Base-by-base conservation (phyloP, 2,329 filamentous ascomycete species). In the Paraphoma chrysanthemicola region DNA sequence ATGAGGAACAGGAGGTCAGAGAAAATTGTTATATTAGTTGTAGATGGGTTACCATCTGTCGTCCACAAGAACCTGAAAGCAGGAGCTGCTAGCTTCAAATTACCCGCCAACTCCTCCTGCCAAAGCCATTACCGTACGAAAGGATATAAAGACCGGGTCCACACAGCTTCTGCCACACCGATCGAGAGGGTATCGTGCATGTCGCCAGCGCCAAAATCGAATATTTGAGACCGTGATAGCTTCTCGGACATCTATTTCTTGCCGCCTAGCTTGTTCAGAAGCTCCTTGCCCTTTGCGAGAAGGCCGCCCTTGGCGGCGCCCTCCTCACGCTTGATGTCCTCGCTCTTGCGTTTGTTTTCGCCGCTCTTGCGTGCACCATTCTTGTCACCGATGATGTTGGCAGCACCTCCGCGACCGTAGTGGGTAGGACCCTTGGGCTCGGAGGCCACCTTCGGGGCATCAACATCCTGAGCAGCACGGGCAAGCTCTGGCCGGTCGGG, bases 401-500 rank as follows among this genome's bases (percentile, higher is more conserved):
- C 90, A 17, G 89, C 88, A 53, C 91, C 91, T 38, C 91, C 91
- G 39, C 91, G 88, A 41, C 91, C 91, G 68, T 87, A 84, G 74
- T 92, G 88, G 55, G 85, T 84, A 29, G 83, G 83, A 42, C 83
- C 84, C 69, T 86, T 86, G 43, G 81, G 76, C 54, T 86, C 84
- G 7, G 51, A 16, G 60, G 86, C 72, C 56, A 69, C 66, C 2
- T 63, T 63, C 9, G 69, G 66, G 6, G 87, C 86, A 57, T 89
- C 87, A 58, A 97, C 91, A 69, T 97, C 93, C 77, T 98, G 94
- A 42, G 88, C 88, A 52, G 87, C 83, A 61, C 93, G 89, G 36
- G 93, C 92, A 73, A 91, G 72, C 60, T 85, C 83, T 8, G 86
- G 84, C 60, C 80, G 87, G 42, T 82, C 79, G 3, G 89, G 87